phyloP scores from a whole-genome alignment of 78 protist species.

The Dictyostelium intermedium region DNA sequence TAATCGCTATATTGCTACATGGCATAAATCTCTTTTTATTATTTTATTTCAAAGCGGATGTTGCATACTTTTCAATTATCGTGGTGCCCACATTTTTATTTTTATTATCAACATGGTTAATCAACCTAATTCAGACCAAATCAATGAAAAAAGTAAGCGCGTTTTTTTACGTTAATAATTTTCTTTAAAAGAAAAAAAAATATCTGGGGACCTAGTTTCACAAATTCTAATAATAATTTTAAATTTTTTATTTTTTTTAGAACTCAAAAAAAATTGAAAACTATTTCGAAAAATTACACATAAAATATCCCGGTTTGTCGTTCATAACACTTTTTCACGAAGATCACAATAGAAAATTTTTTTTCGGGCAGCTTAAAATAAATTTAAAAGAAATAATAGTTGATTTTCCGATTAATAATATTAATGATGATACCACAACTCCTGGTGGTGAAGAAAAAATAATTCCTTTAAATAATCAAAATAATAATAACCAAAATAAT shows the following conservation, averaged over 20 bases:
- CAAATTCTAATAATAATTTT: not conserved
- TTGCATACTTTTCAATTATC: not conserved
- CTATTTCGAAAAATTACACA: not conserved
- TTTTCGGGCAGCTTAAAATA: not conserved
- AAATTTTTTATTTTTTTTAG: not conserved
- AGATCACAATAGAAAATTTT: not conserved
- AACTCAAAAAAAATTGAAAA: not conserved
- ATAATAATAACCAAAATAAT: not conserved
- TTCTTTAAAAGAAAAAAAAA: not conserved
- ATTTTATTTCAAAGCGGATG: not conserved
- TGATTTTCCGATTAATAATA: not conserved
- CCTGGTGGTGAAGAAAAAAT: not conserved
- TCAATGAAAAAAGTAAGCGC: not conserved
- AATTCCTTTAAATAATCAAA: not conserved
- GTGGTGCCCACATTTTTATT: not conserved
- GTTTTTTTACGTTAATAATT: not conserved
- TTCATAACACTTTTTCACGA: not conserved
- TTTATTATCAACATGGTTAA: not conserved
- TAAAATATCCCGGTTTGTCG: not conserved
- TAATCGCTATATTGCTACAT: not conserved
- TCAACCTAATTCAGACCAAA: not conserved
- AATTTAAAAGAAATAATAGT: not conserved
- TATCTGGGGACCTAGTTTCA: not conserved
- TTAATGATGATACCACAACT: not conserved
- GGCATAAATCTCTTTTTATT: not conserved